Conservation (phyloP, 192 early-diverging fungal genomes). For the Rhizoclosmatium sp. region DNA sequence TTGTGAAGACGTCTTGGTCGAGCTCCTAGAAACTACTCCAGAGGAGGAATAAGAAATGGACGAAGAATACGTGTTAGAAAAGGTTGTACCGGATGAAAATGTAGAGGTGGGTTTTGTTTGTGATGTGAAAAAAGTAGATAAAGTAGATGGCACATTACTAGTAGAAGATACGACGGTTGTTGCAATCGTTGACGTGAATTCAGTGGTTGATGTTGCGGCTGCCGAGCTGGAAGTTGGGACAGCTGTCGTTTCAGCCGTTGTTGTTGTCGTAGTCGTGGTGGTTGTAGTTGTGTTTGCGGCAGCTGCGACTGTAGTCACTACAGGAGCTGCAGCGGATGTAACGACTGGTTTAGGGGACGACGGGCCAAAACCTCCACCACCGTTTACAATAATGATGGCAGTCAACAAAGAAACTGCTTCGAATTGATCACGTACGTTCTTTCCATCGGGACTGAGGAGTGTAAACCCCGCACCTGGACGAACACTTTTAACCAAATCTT, state of each 20-base stretch:
- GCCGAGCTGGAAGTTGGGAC: background rate
- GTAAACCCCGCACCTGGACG: background rate
- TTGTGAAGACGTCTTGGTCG: no score
- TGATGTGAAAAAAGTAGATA: background rate
- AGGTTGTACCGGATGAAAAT: no score
- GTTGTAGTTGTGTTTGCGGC: background rate
- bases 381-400: background rate
- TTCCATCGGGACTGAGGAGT: conserved; percentile 10
- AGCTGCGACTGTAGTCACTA: background rate
- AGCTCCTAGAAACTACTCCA: no score
- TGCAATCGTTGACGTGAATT: background rate
- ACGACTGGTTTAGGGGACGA: background rate
- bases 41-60: no score
- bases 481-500: background rate
- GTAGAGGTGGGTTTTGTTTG: no score
- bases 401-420: conserved; percentile 22
- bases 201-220: background rate
- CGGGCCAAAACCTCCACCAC: background rate
- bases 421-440: conserved; percentile 30
- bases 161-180: background rate
- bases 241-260: background rate
- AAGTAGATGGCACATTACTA: background rate
- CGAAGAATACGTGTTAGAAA: no score
- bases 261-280: background rate
- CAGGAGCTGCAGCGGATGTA: background rate